These are phyloP conservation scores for Neurospora sp. DNA, from an alignment of 2,329 filamentous ascomycete genomes.

Conservation along the genomic window DNA sequence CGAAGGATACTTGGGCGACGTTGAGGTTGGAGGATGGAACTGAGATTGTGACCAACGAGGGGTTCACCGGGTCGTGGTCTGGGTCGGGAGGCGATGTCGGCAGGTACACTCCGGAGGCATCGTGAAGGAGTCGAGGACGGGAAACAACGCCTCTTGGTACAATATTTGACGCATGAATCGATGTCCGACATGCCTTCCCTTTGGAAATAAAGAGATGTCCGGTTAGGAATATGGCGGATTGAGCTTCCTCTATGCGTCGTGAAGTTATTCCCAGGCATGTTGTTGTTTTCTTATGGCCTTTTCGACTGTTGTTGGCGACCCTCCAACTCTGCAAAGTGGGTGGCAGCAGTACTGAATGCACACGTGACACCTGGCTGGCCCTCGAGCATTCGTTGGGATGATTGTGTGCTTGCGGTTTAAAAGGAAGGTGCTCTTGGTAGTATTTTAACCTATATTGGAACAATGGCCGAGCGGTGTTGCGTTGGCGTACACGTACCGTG, in stretches of 20 bases:
- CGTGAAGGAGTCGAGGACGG: neutral
- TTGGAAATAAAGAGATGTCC: too few species aligned
- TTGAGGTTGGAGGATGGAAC: conserved; percentile 28
- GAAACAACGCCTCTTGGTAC: neutral
- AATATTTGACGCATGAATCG: neutral
- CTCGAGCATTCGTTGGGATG: too few species aligned
- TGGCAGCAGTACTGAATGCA: neutral
- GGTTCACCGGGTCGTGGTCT: conserved; percentile 27
- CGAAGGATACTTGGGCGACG: conserved; percentile 26
- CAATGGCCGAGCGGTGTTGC: neutral
- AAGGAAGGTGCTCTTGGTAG: neutral
- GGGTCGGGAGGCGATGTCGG: conserved; percentile 24
- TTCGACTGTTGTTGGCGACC: too few species aligned
- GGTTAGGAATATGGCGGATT: too few species aligned
- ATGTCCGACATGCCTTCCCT: too few species aligned
- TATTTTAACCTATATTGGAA: neutral
- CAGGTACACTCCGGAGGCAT: conserved; percentile 22
- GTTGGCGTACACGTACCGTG: neutral
- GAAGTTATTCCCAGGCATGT: too few species aligned
- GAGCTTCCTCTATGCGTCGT: too few species aligned
- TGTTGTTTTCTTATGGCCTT: too few species aligned
- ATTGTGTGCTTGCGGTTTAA: neutral
- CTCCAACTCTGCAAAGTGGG: too few species aligned
- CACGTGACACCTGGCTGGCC: neutral
- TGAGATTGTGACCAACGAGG: conserved; percentile 20